A percentile compares a stretch with the other conserved stretches of the same genome.
phyloP scores from a whole-genome alignment of 306 rosid species.

The Delonix regia region DNA sequence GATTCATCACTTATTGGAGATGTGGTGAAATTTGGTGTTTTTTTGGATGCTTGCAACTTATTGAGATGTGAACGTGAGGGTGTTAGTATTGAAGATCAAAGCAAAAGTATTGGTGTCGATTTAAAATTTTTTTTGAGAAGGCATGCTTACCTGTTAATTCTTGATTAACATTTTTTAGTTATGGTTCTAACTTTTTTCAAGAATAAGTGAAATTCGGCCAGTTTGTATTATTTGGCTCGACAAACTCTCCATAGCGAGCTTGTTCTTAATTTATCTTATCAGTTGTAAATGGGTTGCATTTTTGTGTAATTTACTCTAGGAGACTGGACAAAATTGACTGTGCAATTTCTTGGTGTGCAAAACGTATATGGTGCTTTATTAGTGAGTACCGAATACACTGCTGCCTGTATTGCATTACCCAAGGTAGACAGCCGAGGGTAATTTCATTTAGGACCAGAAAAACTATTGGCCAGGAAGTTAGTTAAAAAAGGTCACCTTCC shows the following conservation, averaged over 20 bases:
- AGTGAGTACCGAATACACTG: too few species aligned
- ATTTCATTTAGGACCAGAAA: too few species aligned
- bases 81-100: slow-evolving; percentile 54
- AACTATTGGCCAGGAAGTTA: too few species aligned
- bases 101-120: slow-evolving; percentile 48
- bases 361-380: neutral
- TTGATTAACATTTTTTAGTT: neutral
- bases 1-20: slow-evolving; percentile 43
- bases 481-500: too few species aligned
- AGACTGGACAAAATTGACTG: neutral
- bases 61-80: slow-evolving; percentile 46
- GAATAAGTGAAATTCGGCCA: neutral
- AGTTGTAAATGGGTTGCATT: neutral
- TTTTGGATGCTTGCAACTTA: slow-evolving; percentile 58
- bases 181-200: neutral
- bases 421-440: too few species aligned
- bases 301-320: neutral
- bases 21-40: slow-evolving; percentile 32
- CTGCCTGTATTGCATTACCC: too few species aligned
- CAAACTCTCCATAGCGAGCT: neutral
- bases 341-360: neutral
- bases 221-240: neutral
- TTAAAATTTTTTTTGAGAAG: slow-evolving; percentile 20
- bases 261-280: neutral
- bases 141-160: slow-evolving; percentile 10